Evolutionary conservation across 768 basidiomycete genomes (phyloP).

Genomic region (Leccinum aurantiacum): DNA sequence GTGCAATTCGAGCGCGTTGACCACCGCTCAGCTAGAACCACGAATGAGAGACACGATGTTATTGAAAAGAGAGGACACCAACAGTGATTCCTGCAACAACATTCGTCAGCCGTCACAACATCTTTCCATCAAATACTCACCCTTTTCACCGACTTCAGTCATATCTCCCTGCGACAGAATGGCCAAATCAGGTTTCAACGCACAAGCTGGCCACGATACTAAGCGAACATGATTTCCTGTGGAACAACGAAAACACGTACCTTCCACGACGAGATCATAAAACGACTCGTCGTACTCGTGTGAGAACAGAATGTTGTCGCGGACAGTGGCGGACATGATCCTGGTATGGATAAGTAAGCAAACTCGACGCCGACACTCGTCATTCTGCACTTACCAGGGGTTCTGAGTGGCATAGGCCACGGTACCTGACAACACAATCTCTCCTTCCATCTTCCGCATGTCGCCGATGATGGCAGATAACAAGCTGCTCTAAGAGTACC

Average conservation of each 20-base stretch:
- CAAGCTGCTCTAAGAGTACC: slow-evolving; percentile 56
- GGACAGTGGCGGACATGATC: slow-evolving; percentile 83
- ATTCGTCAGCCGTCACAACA: not conserved
- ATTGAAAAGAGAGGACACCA: slow-evolving; percentile 20
- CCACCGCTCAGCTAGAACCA: slow-evolving; percentile 68
- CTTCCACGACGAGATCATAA: slow-evolving; percentile 80
- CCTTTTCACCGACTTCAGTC: slow-evolving; percentile 86
- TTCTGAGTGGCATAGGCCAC: slow-evolving; percentile 86
- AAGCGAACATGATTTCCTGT: not conserved
- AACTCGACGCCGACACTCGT: not conserved
- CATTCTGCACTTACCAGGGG: slow-evolving; percentile 60
- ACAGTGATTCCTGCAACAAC: slow-evolving; percentile 53
- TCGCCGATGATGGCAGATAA: slow-evolving; percentile 84
- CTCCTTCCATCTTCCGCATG: slow-evolving; percentile 76
- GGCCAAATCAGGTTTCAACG: slow-evolving; percentile 76
- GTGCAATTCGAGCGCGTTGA: slow-evolving; percentile 76
- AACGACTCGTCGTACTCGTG: slow-evolving; percentile 85
- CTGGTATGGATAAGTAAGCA: slow-evolving; percentile 32
- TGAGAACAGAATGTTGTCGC: slow-evolving; percentile 91
- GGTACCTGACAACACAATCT: slow-evolving; percentile 64
- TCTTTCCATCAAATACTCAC: slow-evolving; percentile 31
- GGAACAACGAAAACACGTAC: slow-evolving; percentile 31
- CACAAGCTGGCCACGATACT: slow-evolving; percentile 59
- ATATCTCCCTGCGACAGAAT: slow-evolving; percentile 80
- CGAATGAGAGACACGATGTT: slow-evolving; percentile 16